These are phyloP conservation scores for Rhodomyrtus tomentosa DNA, from an alignment of 345 rosid species.

Conservation along the genomic window DNA sequence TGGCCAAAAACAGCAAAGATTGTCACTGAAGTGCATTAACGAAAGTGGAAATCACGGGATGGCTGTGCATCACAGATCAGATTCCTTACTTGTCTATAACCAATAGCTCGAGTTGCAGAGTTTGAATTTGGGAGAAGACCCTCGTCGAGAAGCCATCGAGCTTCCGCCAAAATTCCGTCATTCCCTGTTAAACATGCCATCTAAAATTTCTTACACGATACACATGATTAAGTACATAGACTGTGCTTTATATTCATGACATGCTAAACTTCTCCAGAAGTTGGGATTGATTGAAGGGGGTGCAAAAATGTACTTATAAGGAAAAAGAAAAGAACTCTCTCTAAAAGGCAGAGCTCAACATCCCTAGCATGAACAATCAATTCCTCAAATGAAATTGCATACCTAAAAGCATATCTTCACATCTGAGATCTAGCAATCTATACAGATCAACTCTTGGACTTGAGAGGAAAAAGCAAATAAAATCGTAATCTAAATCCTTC, in stretches of 20 bases:
- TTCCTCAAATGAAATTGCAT: not conserved
- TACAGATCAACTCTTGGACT: constrained; percentile 73
- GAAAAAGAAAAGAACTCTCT: not conserved
- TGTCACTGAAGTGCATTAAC: not conserved
- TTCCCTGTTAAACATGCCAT: not conserved
- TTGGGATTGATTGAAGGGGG: not conserved
- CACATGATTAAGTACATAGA: not conserved
- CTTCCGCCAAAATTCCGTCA: constrained; percentile 69
- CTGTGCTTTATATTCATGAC: not conserved
- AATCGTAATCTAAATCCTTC: constrained; percentile 71
- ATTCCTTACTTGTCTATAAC: constrained; percentile 65
- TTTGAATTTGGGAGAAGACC: constrained; percentile 81
- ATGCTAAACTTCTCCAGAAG: not conserved
- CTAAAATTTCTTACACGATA: not conserved
- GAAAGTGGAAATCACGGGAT: not conserved
- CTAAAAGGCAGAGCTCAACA: not conserved
- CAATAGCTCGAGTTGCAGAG: constrained; percentile 90
- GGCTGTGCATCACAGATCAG: not conserved
- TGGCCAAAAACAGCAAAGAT: not conserved
- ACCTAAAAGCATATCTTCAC: constrained; percentile 94
- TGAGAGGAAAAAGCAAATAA: constrained; percentile 80
- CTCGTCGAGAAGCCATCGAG: constrained; percentile 71
- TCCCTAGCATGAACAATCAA: not conserved
- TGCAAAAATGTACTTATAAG: not conserved
- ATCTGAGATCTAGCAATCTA: constrained; percentile 70